Conservation (phyloP, 1,139 yeast species). For the Scheffersomyces titani region DNA sequence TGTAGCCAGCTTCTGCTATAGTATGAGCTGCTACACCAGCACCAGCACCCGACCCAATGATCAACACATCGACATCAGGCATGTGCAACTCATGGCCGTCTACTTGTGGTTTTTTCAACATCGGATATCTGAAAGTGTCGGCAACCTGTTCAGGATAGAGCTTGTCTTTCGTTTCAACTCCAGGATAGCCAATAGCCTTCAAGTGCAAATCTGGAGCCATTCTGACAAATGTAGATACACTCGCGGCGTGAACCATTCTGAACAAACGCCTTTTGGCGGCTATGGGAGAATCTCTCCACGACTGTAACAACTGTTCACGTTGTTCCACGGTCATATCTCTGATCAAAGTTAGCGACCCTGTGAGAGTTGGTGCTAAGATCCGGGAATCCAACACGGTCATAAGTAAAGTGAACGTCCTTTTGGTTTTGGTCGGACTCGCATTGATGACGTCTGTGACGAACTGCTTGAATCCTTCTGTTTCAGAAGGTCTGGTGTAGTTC, state of each 20-base stretch:
- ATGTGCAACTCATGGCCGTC: constrained; percentile 35
- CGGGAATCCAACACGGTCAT: constrained; percentile 32
- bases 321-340: constrained; percentile 39
- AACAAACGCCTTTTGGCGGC: constrained; percentile 30
- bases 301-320: constrained; percentile 26
- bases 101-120: constrained; percentile 33
- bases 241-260: constrained; percentile 23
- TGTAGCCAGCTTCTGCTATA: constrained; percentile 45
- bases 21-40: constrained; percentile 60
- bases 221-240: constrained; percentile 23
- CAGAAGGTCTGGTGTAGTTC: constrained; percentile 31
- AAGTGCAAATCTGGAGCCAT: constrained; percentile 36
- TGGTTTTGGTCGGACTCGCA: constrained; percentile 17
- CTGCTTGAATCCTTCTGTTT: constrained; percentile 28
- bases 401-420: constrained; percentile 24
- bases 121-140: constrained; percentile 30
- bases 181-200: constrained; percentile 38
- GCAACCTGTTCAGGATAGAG: constrained; percentile 28
- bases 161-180: constrained; percentile 27
- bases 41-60: constrained; percentile 61
- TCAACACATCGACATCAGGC: constrained; percentile 46
- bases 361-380: constrained; percentile 36
- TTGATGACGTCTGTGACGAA: constrained; percentile 11
- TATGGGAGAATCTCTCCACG: constrained; percentile 44
- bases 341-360: constrained; percentile 34